Base-by-base conservation (phyloP, 148 eudicot genomes). In the Rhododendron kiyosumense region DNA sequence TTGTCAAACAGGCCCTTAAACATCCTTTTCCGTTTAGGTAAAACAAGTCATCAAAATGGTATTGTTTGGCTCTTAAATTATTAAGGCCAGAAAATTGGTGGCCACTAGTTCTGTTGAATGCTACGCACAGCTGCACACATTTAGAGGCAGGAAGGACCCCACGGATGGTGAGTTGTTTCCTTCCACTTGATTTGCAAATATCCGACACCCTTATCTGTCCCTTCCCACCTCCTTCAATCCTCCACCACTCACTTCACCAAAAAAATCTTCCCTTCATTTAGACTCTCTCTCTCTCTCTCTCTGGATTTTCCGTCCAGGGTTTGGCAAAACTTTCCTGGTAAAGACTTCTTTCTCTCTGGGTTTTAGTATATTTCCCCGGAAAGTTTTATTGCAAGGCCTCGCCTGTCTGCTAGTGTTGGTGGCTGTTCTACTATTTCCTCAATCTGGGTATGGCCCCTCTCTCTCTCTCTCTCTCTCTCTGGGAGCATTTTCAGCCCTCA, bases 211-310 rank as follows among this genome's bases (percentile, higher is more conserved):
- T 36, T 45, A 43, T 7, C 84, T 30, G 11, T 28, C 34, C 74
- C 74, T 26, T 17, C 41, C 24, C 51, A 36, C 32, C 74, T 0
- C 5, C 45, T 15, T 45, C 48, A 36, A 83, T 69, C 43, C 78
- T 26, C 85, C 78, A 57, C 85, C 85, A 69, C 46, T 67, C 43
- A 26, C 36, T 82, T 63, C 84, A 59, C 49, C 1, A 20, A 30
- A 41, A 30, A 28, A 20, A 57, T 30, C 57, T 18, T 52, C 57
- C 7, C 45, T 41, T 52, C 69, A 18, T 20, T 8, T 3, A 81
- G 38, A 81, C 17, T 2, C 34, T 6, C 49, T 46, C 15, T 41
- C 32, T 51, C 34, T 3, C 22, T 11, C 8, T 17, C 34, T 15
- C 5, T 26, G 12, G 22, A 14, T 41, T 41, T 28, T 67, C 36